phyloP scores from a whole-genome alignment of 257 asterid genomes.

The Scutellaria minor region DNA sequence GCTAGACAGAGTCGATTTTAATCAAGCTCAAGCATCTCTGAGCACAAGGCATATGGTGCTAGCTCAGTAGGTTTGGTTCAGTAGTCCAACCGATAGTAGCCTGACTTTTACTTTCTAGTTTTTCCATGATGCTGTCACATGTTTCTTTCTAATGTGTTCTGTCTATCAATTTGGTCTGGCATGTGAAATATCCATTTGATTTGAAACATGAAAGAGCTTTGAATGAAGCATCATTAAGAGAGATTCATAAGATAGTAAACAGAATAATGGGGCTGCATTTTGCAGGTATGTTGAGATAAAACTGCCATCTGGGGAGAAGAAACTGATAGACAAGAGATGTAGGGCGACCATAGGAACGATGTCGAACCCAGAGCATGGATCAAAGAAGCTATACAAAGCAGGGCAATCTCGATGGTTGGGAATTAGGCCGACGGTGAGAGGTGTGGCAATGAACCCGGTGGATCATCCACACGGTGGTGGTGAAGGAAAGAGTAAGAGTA shows the following conservation, averaged over 20 bases:
- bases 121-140: not conserved
- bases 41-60: not conserved
- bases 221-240: slow-evolving; percentile 1
- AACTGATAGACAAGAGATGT: slow-evolving; percentile 65
- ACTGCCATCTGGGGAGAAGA: slow-evolving; percentile 77
- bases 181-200: not conserved
- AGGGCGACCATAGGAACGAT: slow-evolving; percentile 69
- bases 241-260: not conserved
- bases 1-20: not conserved
- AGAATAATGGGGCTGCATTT: not conserved
- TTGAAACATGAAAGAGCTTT: not conserved
- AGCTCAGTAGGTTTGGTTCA: not conserved
- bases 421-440: slow-evolving; percentile 75
- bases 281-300: slow-evolving; percentile 69
- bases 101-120: not conserved
- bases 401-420: slow-evolving; percentile 88
- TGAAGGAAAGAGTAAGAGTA: slow-evolving; percentile 91
- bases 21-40: not conserved
- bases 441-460: slow-evolving; percentile 91
- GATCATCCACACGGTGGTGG: slow-evolving; percentile 97
- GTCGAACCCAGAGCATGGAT: slow-evolving; percentile 61
- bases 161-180: not conserved
- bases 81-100: no score
- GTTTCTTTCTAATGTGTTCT: not conserved
- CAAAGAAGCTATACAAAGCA: slow-evolving; percentile 79